Base-by-base conservation (phyloP, 345 rosid genomes). In the Dipteronia dyeriana region DNA sequence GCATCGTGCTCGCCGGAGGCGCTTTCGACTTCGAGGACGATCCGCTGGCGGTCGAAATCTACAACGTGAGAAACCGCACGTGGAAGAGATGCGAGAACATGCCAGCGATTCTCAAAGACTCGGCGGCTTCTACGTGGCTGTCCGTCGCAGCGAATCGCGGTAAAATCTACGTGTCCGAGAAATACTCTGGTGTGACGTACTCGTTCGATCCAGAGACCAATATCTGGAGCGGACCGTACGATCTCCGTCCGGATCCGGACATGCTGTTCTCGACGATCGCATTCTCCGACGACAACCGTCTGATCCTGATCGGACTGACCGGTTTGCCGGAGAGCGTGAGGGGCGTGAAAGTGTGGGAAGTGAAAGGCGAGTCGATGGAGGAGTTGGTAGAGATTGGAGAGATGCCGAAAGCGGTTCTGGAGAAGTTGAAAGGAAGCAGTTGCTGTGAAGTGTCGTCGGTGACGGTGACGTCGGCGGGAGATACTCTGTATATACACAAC, bases 11-110 rank as follows among this genome's bases (percentile, higher is more conserved):
- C 0, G 97, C 94, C 6, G 94, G 97, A 8, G 97, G 97, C 0
- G 83, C 84, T 0, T 84, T 86, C 78, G 85, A 90, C 38, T 93
- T 93, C 87, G 93, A 88, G 73, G 97, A 91, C 9, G 91, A 90
- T 64, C 88, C 87, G 1, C 81, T 95, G 14, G 87, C 97, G 7
- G 93, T 91, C 0, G 98, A 93, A 75, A 57, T 88, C 66, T 85
- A 82, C 22, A 84, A 90, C 82, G 22, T 88, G 20, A 80, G 77
- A 45, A 57, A 83, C 16, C 76, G 83, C 22, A 13, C 17, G 43
- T 95, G 98, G 98, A 83, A 78, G 59, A 47, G 73, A 20, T 87
- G 90, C 75, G 84, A 85, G 29, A 82, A 84, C 70, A 88, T 95
- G 95, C 98, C 97, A 4, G 68, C 76, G 0, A 45, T 34, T 8